Percentiles rank a stretch among this genome's conserved stretches.
Conservation (phyloP, 2,329 filamentous ascomycete genomes). For the Colletotrichum gloeosporioides region DNA sequence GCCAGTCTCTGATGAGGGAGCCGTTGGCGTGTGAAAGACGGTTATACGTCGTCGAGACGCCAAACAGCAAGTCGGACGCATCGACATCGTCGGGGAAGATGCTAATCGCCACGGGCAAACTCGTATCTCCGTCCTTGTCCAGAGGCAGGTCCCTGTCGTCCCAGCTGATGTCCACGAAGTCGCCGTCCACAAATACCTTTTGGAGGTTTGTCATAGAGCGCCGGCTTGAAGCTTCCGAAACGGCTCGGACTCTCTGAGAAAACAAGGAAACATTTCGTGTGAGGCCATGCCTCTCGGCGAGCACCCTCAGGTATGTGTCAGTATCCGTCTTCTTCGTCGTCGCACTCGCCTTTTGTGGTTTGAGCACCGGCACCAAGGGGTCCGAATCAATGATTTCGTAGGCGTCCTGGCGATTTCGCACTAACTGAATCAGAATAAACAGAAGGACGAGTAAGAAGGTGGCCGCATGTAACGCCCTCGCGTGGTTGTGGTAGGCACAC, state of each 20-base stretch:
- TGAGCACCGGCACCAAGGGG: constrained; percentile 11
- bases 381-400: constrained; percentile 9
- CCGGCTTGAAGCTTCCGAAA: background rate
- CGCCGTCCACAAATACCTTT: background rate
- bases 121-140: background rate
- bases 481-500: constrained; percentile 7
- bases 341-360: background rate
- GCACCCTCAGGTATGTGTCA: background rate
- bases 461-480: constrained; percentile 12
- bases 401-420: constrained; percentile 1
- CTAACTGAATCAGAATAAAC: constrained; percentile 6
- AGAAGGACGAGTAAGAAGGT: constrained; percentile 15
- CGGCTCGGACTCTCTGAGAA: background rate
- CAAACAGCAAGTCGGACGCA: constrained; percentile 39
- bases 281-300: constrained; percentile 10
- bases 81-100: constrained; percentile 37
- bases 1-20: constrained; percentile 47
- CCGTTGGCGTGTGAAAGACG: constrained; percentile 43
- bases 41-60: constrained; percentile 43
- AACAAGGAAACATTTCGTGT: constrained; percentile 5
- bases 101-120: constrained; percentile 37
- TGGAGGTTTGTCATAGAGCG: background rate
- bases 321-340: background rate
- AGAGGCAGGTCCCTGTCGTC: background rate
- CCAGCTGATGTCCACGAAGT: constrained; percentile 1